Base-by-base conservation (phyloP, 2,329 filamentous ascomycete species). In the Parastagonospora nodorum region DNA sequence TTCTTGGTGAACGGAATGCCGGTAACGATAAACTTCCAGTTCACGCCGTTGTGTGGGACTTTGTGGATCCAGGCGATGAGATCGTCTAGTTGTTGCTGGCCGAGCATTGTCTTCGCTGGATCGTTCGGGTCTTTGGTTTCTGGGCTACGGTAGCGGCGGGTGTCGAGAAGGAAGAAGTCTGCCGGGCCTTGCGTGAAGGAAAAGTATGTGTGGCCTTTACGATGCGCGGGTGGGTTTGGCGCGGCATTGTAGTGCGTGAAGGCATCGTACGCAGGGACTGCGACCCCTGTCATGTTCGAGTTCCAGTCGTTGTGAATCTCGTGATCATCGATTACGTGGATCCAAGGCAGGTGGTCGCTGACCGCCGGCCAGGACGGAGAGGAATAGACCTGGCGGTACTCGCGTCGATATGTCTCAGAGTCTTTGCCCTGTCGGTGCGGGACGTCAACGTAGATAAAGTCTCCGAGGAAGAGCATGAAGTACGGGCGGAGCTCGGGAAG, bases 1-100 rank as follows among this genome's bases (percentile, higher is more conserved):
- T 99, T 99, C 77, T 96, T 96, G 6, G 94, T 97, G 71, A 99
- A 96, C 0, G 94, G 94, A 5, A 97, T 89, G 14, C 89, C 92
- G 33, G 89, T 92, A 14, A 92, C 87, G 43, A 99, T 80, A 63
- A 99, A 86, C 77, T 97, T 97, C 93, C 94, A 99, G 66, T 88
- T 87, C 0, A 97, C 87, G 1, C 91, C 90, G 28, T 78, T 77
- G 0, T 89, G 88, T 56, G 91, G 88, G 0, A 89, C 86, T 1
- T 83, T 84, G 9, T 79, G 78, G 15, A 99, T 80, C 82, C 89
- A 99, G 4, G 81, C 80, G 5, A 97, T 78, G 2, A 99, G 82
- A 60, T 96, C 92, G 5, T 82, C 79, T 0, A 96, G 83, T 71
- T 99, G 94, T 2, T 86, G 81, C 1, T 79, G 72, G 5, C 94